A percentile compares a stretch with the other conserved stretches of the same genome.
These are phyloP conservation scores for Oropetium thomaeum DNA, from an alignment of 176 grass and related monocot genomes.

Conservation along the genomic window DNA sequence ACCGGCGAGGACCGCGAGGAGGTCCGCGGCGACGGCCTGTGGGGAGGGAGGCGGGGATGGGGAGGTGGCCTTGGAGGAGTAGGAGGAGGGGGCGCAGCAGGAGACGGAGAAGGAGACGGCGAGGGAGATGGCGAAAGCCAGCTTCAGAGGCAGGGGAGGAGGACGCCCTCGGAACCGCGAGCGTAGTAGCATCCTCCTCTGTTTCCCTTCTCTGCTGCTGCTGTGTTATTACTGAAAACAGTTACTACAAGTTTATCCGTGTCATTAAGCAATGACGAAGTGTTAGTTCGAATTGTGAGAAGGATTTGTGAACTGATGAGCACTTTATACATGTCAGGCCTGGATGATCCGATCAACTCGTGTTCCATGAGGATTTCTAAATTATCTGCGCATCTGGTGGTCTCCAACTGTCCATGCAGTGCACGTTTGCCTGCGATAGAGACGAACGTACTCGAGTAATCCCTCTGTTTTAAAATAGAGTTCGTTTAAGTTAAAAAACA, in stretches of 20 bases:
- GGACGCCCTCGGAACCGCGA: neutral
- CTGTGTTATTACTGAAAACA: neutral
- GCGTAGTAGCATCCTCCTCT: conserved; percentile 12
- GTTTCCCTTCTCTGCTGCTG: neutral
- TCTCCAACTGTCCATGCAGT: too few relatives aligned
- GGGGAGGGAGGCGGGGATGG: conserved; percentile 22
- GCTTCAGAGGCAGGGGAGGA: conserved; percentile 48
- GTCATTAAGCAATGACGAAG: neutral
- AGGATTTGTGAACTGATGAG: too few relatives aligned
- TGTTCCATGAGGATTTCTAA: too few relatives aligned
- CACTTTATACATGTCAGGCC: too few relatives aligned
- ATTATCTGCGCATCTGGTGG: too few relatives aligned
- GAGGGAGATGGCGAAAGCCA: conserved; percentile 70
- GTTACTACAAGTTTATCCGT: neutral
- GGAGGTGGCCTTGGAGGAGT: conserved; percentile 6
- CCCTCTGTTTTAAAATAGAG: too few relatives aligned
- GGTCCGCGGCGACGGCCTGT: conserved; percentile 46
- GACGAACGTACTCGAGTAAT: too few relatives aligned
- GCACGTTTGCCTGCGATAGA: too few relatives aligned
- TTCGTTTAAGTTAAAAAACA: too few relatives aligned
- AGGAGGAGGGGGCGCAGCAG: neutral
- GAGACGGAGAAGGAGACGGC: conserved; percentile 53
- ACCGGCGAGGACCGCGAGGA: conserved; percentile 69
- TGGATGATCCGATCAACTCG: too few relatives aligned
- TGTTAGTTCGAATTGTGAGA: too few relatives aligned